These are phyloP conservation scores for Starmerella powellii DNA, from an alignment of 805 yeast species.

Conservation along the genomic window DNA sequence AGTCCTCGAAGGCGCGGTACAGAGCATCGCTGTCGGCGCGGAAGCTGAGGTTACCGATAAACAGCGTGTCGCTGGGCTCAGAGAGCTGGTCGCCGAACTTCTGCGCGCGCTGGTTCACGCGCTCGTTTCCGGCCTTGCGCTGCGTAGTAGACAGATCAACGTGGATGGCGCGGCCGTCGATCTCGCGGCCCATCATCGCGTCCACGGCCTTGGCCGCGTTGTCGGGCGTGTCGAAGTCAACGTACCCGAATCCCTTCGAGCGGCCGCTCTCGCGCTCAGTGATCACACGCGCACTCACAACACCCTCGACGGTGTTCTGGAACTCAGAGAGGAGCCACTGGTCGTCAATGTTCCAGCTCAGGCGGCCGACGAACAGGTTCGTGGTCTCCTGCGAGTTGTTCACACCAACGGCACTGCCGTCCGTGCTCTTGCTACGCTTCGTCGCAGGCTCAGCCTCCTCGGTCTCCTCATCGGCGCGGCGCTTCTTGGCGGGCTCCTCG, in stretches of 20 bases:
- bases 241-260: conserved; percentile 90
- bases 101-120: conserved; percentile 65
- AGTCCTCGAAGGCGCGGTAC: conserved; percentile 57
- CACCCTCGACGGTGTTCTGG: conserved; percentile 62
- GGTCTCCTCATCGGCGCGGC: conserved; percentile 18
- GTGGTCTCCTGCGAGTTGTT: conserved; percentile 50
- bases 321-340: conserved; percentile 86
- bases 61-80: conserved; percentile 88
- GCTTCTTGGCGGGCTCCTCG: conserved; percentile 13
- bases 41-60: conserved; percentile 93
- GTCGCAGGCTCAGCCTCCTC: conserved; percentile 31
- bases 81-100: conserved; percentile 84
- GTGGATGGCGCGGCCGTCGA: conserved; percentile 94
- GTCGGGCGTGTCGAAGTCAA: conserved; percentile 70
- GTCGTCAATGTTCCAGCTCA: conserved; percentile 94
- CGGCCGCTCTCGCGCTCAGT: conserved; percentile 84
- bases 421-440: conserved; percentile 32
- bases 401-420: conserved; percentile 22
- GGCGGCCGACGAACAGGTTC: conserved; percentile 90
- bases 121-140: conserved; percentile 39
- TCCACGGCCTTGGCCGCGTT: conserved; percentile 77
- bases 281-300: conserved; percentile 79
- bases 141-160: conserved; percentile 84
- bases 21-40: conserved; percentile 70
- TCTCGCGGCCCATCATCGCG: conserved; percentile 82